A percentile compares a stretch with the other conserved stretches of the same genome.
Conservation (phyloP, 176 grass and related monocot species). For the Zoysia pacifica region DNA sequence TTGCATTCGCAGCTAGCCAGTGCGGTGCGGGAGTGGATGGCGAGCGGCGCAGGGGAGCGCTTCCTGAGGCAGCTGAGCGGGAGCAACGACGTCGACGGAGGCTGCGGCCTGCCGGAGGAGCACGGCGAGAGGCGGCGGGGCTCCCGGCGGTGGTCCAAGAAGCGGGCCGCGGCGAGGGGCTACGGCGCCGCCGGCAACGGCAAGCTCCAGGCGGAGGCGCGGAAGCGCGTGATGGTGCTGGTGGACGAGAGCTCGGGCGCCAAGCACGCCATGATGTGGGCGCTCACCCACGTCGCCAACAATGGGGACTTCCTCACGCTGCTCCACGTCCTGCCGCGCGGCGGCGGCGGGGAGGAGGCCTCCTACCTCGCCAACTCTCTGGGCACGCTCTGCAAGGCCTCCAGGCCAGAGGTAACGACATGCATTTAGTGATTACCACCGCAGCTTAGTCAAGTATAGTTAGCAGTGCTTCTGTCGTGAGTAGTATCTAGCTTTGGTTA, state of each 20-base stretch:
- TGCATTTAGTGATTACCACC: neutral
- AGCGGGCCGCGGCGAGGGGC: constrained; percentile 40
- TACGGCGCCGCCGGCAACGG: constrained; percentile 18
- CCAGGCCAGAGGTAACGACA: constrained; percentile 72
- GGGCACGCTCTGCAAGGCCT: constrained; percentile 78
- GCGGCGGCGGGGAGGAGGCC: constrained; percentile 41
- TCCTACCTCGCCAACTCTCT: constrained; percentile 76
- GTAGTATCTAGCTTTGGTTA: constrained; percentile 3
- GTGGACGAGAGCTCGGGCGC: constrained; percentile 71
- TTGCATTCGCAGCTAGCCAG: constrained; percentile 7
- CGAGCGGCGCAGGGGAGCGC: constrained; percentile 58
- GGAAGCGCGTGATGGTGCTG: constrained; percentile 96
- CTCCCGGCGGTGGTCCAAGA: constrained; percentile 75
- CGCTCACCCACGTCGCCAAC: constrained; percentile 86
- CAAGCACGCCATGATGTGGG: constrained; percentile 99
- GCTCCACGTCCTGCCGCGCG: constrained; percentile 70
- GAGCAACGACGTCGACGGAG: constrained; percentile 36
- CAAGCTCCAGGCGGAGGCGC: constrained; percentile 40
- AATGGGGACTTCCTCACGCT: constrained; percentile 85
- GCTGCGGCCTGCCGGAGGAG: constrained; percentile 22
- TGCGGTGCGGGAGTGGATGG: neutral
- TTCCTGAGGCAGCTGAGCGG: constrained; percentile 75
- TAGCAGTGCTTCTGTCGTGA: neutral
- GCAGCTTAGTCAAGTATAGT: neutral
- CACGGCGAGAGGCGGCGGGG: constrained; percentile 42